Percentiles rank a stretch among this genome's conserved stretches.
phyloP scores from a whole-genome alignment of 2,329 filamentous ascomycete genomes.

The Dothistroma pini region DNA sequence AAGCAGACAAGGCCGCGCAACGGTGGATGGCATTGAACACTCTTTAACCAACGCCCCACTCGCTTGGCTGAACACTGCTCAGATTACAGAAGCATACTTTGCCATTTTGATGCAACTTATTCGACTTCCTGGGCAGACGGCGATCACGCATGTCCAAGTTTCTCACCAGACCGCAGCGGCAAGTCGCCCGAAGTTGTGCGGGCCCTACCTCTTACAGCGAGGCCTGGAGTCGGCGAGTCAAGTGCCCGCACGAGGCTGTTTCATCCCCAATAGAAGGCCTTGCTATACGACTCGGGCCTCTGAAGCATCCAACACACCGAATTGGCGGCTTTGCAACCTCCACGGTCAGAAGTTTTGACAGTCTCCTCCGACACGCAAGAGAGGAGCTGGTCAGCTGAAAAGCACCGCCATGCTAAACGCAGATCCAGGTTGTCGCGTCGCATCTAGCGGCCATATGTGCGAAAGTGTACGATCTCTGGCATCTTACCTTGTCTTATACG shows the following conservation, averaged over 20 bases:
- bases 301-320: background rate
- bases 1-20: too few relatives aligned
- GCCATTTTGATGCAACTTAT: too few relatives aligned
- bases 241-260: background rate
- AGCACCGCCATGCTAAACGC: background rate
- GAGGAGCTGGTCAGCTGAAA: background rate
- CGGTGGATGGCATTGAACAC: too few relatives aligned
- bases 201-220: background rate
- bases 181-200: too few relatives aligned
- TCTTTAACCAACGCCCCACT: too few relatives aligned
- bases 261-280: background rate
- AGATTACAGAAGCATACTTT: too few relatives aligned
- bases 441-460: background rate
- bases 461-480: background rate
- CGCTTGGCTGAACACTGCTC: too few relatives aligned
- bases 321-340: background rate
- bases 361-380: background rate
- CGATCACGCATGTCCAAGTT: too few relatives aligned
- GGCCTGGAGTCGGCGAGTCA: background rate
- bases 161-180: too few relatives aligned
- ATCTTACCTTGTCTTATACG: background rate
- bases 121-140: too few relatives aligned
- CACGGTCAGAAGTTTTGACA: background rate
- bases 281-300: background rate
- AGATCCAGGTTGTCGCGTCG: background rate